Base-by-base conservation (phyloP, 2,329 filamentous ascomycete species). In the Clarireedia sp. region DNA sequence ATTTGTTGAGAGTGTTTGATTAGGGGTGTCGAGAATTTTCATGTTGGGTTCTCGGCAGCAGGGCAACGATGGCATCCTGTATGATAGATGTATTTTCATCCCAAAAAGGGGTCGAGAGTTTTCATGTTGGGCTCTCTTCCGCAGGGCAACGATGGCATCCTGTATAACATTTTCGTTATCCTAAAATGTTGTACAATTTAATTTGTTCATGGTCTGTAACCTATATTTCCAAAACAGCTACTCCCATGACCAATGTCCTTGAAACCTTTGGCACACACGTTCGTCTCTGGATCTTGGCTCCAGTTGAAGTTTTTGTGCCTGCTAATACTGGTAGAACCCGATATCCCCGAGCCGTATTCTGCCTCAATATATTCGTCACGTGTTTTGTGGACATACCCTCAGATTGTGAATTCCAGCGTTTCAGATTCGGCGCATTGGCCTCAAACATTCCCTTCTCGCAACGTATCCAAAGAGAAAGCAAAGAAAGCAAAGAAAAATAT, bases 121-220 rank as follows among this genome's bases (percentile, higher is more conserved):
- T 65, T 64, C 61, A 66, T 60, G 64, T 64, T 64, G 62, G 61
- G 59, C 62, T 63, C 54, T 63, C 57, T 52, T 57, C 61, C 52
- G 64, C 57, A 60, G 59, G 63, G 64, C 58, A 66, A 65, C 64
- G 64, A 66, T 65, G 64, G 64, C 63, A 66, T 64, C 62, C 57
- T 58, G 58, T 62, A 63, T 59, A 62, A 53, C 51, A 44, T 43
- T 41, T 41, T 45, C 17, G 52, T 54, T 54, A 54, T 54, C 52
- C 52, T 50, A 36, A 44, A 53, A 23, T 54, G 17, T 54, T 43
- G 24, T 36, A 54, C 19, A 26, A 36, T 52, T 46, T 46, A 29
- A 41, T 37, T 33, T 33, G 29, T 12, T 33, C 9, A 12, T 33
- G 29, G 2, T 33, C 12, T 10, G 12, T 12, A 10, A 33, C 12